These are phyloP conservation scores for Malassezia slooffiae DNA, from an alignment of 1,284 basidiomycete genomes.

Conservation along the genomic window DNA sequence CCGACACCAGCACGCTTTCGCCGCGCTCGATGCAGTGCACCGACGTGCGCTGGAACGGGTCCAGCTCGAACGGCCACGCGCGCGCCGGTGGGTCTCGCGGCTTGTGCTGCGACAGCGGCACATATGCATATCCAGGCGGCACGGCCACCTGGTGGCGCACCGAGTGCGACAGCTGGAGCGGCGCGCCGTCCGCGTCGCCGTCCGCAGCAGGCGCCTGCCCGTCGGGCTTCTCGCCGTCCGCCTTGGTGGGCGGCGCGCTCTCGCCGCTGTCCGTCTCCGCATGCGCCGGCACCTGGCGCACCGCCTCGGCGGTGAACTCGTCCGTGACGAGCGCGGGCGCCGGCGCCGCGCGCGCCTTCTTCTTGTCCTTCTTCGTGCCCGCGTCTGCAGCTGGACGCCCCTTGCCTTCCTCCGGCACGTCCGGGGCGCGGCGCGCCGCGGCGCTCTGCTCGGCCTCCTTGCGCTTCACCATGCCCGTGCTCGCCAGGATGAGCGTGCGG, in stretches of 20 bases:
- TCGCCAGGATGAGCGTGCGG: too few relatives aligned
- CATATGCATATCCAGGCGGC: constrained; percentile 80
- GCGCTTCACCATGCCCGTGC: constrained; percentile 1
- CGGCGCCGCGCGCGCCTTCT: constrained; percentile 17
- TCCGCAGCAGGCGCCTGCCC: too few relatives aligned
- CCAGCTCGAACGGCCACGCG: constrained; percentile 88
- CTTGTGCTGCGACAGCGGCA: constrained; percentile 82
- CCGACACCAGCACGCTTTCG: constrained; percentile 95
- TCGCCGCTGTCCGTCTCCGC: background rate
- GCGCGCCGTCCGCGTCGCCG: constrained; percentile 16
- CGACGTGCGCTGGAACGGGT: constrained; percentile 94
- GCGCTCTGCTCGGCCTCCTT: too few relatives aligned
- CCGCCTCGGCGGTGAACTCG: constrained; percentile 28
- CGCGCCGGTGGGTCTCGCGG: constrained; percentile 80
- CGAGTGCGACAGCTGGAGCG: constrained; percentile 37
- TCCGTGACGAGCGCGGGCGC: constrained; percentile 29
- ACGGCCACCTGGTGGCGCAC: constrained; percentile 90
- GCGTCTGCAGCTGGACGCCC: too few relatives aligned
- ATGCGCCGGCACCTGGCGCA: constrained; percentile 14
- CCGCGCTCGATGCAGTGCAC: constrained; percentile 90
- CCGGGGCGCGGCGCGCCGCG: too few relatives aligned
- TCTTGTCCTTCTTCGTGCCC: constrained; percentile 8
- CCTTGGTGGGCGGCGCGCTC: too few relatives aligned
- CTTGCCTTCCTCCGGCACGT: too few relatives aligned
- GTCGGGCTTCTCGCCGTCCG: too few relatives aligned